Base-by-base conservation (phyloP, 768 basidiomycete genomes). In the Suillus fuscotomentosus region DNA sequence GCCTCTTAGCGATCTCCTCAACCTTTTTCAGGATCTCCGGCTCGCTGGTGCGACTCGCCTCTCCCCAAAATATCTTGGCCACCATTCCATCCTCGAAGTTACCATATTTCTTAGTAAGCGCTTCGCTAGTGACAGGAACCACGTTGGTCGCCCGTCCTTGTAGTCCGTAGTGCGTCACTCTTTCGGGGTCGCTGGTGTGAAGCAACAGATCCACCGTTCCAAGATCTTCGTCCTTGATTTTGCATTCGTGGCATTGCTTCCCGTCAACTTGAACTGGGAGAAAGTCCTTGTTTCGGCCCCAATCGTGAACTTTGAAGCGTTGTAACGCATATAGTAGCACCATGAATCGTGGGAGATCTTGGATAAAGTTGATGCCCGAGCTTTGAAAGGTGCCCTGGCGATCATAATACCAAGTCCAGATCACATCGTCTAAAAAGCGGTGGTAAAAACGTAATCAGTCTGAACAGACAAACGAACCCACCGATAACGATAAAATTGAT, bases 321-420 rank as follows among this genome's bases (percentile, higher is more conserved):
- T 48, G 47, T 13, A 48, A 5, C 5, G 47, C 47, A 13, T 48
- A 48, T n/a, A 48, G 6, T 11, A 48, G 47, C 47, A 48, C n/a
- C 20, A 34, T 54, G 20, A 20, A n/a, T 20, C 31, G 53, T 1
- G 31, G 17, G 34, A 36, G 53, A 54, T 54, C 34, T 11, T 54
- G 53, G 34, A n/a, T 7, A n/a, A 48, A 48, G 11, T 48, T 48
- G 11, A 48, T 22, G n/a, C 47, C 47, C 2, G 47, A 48, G n/a
- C 47, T 2, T 22, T 48, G 47, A 13, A 48, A 5, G 3, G 5
- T 48, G 4, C 34, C 34, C 2, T 54, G 53, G 3, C n/a, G 47
- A 50, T 64, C 59, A 27, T 47, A 51, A 48, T 60, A 60, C 43
- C 60, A 64, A n/a, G 51, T 39, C 42, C 39, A 64, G 4, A 64